A percentile compares a stretch with the other conserved stretches of the same genome.
phyloP scores from a whole-genome alignment of 2,329 filamentous ascomycete genomes.

The Cercospora brassicicola region DNA sequence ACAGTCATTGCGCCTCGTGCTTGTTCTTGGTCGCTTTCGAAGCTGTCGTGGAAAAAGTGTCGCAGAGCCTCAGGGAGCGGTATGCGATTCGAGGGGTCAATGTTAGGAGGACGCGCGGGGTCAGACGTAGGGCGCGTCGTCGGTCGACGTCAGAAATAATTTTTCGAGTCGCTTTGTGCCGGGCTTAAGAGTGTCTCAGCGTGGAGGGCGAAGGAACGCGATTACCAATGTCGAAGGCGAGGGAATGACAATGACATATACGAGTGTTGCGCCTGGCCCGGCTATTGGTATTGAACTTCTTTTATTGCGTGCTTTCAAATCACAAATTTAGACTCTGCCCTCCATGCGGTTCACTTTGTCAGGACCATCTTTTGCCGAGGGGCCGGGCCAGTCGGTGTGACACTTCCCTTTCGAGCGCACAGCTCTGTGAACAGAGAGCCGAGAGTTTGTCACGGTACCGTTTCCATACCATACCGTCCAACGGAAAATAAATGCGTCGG shows the following conservation, averaged over 20 bases:
- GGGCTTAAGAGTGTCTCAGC: not conserved
- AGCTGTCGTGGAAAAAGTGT: not conserved
- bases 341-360: constrained; percentile 7
- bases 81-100: constrained; percentile 2
- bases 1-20: constrained; percentile 28
- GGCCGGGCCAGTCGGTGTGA: not conserved
- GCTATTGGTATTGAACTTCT: constrained; percentile 1
- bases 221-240: constrained; percentile 10
- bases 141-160: not conserved
- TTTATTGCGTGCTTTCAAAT: constrained; percentile 9
- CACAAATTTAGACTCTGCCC: constrained; percentile 3
- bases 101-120: not conserved
- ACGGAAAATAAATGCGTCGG: not conserved
- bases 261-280: not conserved
- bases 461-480: not conserved
- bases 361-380: not conserved
- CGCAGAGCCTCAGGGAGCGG: not conserved
- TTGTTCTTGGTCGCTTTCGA: not conserved
- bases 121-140: not conserved
- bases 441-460: not conserved
- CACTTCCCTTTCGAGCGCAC: not conserved
- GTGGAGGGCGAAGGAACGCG: not conserved
- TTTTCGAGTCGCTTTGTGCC: constrained; percentile 3
- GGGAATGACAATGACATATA: constrained; percentile 5
- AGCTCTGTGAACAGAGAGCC: not conserved